Base-by-base conservation (phyloP, 164 flowering plant genomes). In the Vitis rupestris region DNA sequence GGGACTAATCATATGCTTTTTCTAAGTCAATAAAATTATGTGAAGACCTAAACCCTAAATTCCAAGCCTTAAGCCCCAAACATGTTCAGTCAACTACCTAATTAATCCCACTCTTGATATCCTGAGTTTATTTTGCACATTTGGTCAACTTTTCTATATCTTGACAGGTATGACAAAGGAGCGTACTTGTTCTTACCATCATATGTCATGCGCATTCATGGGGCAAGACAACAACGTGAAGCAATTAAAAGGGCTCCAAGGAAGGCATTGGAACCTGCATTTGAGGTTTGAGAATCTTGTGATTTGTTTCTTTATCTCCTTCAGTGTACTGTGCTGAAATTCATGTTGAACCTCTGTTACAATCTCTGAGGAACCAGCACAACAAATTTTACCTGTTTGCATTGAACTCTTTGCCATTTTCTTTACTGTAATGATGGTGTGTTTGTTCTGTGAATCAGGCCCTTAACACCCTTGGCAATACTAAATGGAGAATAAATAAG, bases 161-260 rank as follows among this genome's bases (percentile, higher is more conserved):
- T 77, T 70, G 76, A 63, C 72, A 96, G 99, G 73, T 90, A 93
- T 82, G 94, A 93, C 75, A 87, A 78, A 80, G 99, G 99, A 59
- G 98, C 89, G 44, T 75, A 93, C 74, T 77, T 93, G 52, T 92
- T 84, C 76, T 82, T 96, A 74, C 98, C 98, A 53, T 96, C 98
- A 30, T 86, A 85, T 82, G 79, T 90, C 62, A 96, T 96, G 99
- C 91, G 98, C 66, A 96, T 83, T 14, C 99, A 90, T 83, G 99
- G 99, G 72, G 83, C 94, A 76, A 90, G 69, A 70, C 93, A 87
- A 61, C 98, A 88, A 68, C 92, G 99, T 49, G 88, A 91, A 75
- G 80, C 87, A 48, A 52, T 96, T 66, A 91, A 78, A 82, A 84
- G 82, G 67, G 67, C 88, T 66, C 87, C 97, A 59, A 74, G 49